Conservation (phyloP, 2,329 filamentous ascomycete genomes). For the Leptodontidium sp. region DNA sequence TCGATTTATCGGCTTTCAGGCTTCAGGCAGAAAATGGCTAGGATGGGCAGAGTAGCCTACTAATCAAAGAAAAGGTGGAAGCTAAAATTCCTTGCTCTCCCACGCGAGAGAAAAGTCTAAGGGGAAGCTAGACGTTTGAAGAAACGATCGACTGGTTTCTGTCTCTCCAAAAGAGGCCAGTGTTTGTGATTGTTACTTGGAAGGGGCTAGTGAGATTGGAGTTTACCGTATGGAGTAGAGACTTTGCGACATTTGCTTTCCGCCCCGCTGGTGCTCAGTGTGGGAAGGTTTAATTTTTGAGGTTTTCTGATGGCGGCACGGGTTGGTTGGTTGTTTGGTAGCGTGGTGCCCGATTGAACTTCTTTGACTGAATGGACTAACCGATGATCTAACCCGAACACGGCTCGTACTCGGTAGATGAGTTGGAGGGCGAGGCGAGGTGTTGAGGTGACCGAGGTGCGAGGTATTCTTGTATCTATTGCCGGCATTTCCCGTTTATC, state of each 20-base stretch:
- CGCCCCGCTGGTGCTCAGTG: too few relatives aligned
- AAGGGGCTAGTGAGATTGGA: too few relatives aligned
- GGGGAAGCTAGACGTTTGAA: neutral
- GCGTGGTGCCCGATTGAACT: neutral
- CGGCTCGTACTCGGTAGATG: conserved; percentile 11
- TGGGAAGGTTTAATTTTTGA: neutral
- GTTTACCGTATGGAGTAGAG: too few relatives aligned
- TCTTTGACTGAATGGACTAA: neutral
- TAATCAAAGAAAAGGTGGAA: neutral
- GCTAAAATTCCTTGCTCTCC: neutral
- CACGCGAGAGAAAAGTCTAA: neutral
- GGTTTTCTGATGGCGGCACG: neutral
- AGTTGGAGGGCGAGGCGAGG: too few relatives aligned
- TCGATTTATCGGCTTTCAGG: neutral
- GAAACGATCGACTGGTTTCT: neutral
- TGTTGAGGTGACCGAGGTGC: neutral
- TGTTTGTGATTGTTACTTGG: too few relatives aligned
- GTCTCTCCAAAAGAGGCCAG: too few relatives aligned
- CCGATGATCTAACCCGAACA: neutral
- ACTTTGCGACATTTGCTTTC: too few relatives aligned
- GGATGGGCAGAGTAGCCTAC: too few relatives aligned
- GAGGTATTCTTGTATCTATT: neutral
- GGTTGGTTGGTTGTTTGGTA: neutral
- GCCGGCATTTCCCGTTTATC: conserved; percentile 4
- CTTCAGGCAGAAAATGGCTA: neutral